Percentiles rank a stretch among this genome's conserved stretches.
These are phyloP conservation scores for Magnolia sinica DNA, from an alignment of 164 flowering plant species.

Conservation along the genomic window DNA sequence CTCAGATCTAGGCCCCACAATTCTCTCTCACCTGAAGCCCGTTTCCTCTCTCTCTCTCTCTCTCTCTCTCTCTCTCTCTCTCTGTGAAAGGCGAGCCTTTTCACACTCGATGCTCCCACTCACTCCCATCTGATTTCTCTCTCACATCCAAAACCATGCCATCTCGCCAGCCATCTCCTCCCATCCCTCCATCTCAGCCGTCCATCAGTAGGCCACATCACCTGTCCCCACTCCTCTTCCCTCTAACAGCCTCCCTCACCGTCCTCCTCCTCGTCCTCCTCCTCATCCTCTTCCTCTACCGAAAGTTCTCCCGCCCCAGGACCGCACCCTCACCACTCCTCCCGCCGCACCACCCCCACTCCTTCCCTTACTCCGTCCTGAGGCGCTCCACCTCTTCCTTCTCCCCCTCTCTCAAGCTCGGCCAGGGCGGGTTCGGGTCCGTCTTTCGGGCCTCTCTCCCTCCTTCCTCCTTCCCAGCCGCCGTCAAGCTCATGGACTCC, in stretches of 20 bases:
- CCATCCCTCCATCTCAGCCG: slow-evolving; percentile 9
- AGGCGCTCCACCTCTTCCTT: slow-evolving; percentile 71
- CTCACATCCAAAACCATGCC: slow-evolving; percentile 34
- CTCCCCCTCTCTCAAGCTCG: slow-evolving; percentile 57
- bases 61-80: neutral
- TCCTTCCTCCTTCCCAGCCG: slow-evolving; percentile 34
- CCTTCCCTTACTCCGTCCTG: slow-evolving; percentile 60
- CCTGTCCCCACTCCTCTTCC: slow-evolving; percentile 14
- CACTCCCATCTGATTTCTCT: too few species aligned
- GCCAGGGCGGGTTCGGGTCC: slow-evolving; percentile 92
- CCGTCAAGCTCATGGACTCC: slow-evolving; percentile 74
- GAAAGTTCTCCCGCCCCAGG: slow-evolving; percentile 48
- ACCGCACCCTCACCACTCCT: slow-evolving; percentile 59
- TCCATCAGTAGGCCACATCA: slow-evolving; percentile 13
- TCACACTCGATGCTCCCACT: neutral
- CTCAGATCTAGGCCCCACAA: neutral
- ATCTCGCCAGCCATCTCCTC: slow-evolving; percentile 34
- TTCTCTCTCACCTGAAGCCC: neutral
- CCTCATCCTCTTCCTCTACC: slow-evolving; percentile 29
- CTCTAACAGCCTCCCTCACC: slow-evolving; percentile 28
- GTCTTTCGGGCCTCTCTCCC: slow-evolving; percentile 58
- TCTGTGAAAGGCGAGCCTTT: neutral
- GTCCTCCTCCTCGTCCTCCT: slow-evolving; percentile 25
- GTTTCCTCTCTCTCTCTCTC: neutral
- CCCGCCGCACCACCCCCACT: slow-evolving; percentile 39